A percentile compares a stretch with the other conserved stretches of the same genome.
Conservation (phyloP, 2,329 filamentous ascomycete genomes). For the Berkeleyomyces basicola region DNA sequence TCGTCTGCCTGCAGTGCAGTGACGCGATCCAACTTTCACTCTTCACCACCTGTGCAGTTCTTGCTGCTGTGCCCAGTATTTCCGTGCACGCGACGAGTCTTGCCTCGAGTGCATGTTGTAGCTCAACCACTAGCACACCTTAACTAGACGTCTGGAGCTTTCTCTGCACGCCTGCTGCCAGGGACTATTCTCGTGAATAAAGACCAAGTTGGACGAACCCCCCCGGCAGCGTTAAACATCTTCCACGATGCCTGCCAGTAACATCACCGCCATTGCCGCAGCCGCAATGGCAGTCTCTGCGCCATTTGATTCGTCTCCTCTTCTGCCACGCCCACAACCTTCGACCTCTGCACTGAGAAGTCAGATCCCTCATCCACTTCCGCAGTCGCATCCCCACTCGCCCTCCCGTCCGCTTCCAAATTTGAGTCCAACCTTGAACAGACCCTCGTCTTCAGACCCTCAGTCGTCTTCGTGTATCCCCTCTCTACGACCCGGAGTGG, state of each 20-base stretch:
- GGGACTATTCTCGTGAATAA: not conserved
- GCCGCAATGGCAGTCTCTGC: not conserved
- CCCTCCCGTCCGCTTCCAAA: not conserved
- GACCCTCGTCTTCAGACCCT: not conserved
- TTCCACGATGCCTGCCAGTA: not conserved
- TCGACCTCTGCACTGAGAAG: slow-evolving; percentile 5
- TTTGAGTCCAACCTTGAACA: not conserved
- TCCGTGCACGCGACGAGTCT: not conserved
- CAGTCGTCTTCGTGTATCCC: slow-evolving; percentile 1
- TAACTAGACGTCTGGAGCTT: no score
- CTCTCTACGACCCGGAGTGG: not conserved
- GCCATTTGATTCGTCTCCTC: not conserved
- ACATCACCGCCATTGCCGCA: slow-evolving; percentile 1
- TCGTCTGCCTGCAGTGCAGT: not conserved
- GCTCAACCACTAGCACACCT: not conserved
- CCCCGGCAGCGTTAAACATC: not conserved
- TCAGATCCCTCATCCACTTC: not conserved
- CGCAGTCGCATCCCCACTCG: not conserved
- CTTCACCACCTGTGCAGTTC: not conserved
- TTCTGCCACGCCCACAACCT: not conserved
- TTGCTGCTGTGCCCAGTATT: not conserved
- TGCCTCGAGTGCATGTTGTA: not conserved
- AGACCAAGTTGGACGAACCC: not conserved
- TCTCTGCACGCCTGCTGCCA: no score
- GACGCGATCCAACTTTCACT: not conserved